Evolutionary conservation across 805 yeast genomes (phyloP).

Genomic region (Wickerhamomyces strasburgensis): DNA sequence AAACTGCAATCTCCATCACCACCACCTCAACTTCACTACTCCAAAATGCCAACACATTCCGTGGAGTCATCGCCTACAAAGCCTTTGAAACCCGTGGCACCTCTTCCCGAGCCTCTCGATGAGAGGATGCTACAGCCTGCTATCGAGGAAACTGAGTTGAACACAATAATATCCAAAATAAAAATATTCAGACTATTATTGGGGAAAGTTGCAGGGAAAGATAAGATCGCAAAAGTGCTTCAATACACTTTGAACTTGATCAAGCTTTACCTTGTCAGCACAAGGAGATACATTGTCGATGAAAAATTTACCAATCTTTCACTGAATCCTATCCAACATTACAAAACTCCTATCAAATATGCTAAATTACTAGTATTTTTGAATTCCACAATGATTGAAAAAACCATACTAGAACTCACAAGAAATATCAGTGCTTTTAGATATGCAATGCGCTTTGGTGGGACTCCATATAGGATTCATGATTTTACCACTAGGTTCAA

Average conservation of each 20-base stretch:
- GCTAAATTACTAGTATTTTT: conserved; percentile 21
- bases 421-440: conserved; percentile 51
- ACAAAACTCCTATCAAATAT: conserved; percentile 22
- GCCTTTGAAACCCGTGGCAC: background rate
- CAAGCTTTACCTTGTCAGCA: conserved; percentile 39
- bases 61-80: background rate
- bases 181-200: conserved; percentile 50
- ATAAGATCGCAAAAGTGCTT: conserved; percentile 59
- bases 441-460: conserved; percentile 66
- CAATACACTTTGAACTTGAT: conserved; percentile 55
- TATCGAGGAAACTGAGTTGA: conserved; percentile 6
- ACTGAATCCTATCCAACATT: conserved; percentile 24
- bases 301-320: conserved; percentile 26
- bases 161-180: conserved; percentile 11
- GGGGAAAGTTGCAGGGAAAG: conserved; percentile 61
- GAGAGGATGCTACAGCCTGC: background rate
- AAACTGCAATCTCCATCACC: conserved; percentile 24
- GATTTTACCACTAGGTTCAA: conserved; percentile 13
- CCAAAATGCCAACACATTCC: background rate
- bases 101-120: background rate
- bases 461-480: conserved; percentile 54
- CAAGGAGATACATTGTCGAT: conserved; percentile 28
- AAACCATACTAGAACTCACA: conserved; percentile 39
- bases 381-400: conserved; percentile 28
- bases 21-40: conserved; percentile 9